Conservation (phyloP, 805 yeast species). For the Clavispora santaluciae region DNA sequence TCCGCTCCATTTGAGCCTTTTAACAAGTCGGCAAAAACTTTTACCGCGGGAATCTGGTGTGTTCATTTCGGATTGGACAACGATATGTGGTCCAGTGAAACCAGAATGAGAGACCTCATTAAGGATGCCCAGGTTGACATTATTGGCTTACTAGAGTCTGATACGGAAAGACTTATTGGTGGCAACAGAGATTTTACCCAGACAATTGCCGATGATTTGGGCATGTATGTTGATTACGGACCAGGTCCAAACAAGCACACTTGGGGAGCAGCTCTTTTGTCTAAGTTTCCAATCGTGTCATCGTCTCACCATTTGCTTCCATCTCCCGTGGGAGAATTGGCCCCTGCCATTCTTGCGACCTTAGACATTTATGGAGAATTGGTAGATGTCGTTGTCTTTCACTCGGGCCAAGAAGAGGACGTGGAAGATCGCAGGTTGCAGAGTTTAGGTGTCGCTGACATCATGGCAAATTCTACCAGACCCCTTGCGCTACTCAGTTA, state of each 20-base stretch:
- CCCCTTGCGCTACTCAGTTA: conserved; percentile 89
- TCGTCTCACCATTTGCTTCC: conserved; percentile 91
- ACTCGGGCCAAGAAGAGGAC: conserved; percentile 97
- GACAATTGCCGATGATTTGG: conserved; percentile 83
- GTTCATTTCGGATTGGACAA: conserved; percentile 96
- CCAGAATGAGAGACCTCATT: conserved; percentile 79
- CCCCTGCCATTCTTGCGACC: conserved; percentile 97
- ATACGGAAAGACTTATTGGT: conserved; percentile 89
- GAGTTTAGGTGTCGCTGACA: conserved; percentile 63
- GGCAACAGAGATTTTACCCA: conserved; percentile 95
- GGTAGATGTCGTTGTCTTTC: conserved; percentile 95
- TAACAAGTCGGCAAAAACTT: conserved; percentile 49
- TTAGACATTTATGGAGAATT: conserved; percentile 81
- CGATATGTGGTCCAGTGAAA: conserved; percentile 96
- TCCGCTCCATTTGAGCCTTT: conserved; percentile 61
- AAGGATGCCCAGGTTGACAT: conserved; percentile 86
- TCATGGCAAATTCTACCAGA: conserved; percentile 77
- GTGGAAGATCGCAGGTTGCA: conserved; percentile 89
- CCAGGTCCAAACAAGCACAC: conserved; percentile 98
- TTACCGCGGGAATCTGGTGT: conserved; percentile 98
- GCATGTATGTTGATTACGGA: conserved; percentile 94
- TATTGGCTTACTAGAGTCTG: conserved; percentile 86
- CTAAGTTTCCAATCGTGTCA: conserved; percentile 88
- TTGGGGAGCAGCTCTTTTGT: conserved; percentile 92
- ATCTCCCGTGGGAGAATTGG: conserved; percentile 95